A percentile compares a stretch with the other conserved stretches of the same genome.
Evolutionary conservation across 2,329 filamentous ascomycete genomes (phyloP).

Genomic region (Cryphonectria naterciae): DNA sequence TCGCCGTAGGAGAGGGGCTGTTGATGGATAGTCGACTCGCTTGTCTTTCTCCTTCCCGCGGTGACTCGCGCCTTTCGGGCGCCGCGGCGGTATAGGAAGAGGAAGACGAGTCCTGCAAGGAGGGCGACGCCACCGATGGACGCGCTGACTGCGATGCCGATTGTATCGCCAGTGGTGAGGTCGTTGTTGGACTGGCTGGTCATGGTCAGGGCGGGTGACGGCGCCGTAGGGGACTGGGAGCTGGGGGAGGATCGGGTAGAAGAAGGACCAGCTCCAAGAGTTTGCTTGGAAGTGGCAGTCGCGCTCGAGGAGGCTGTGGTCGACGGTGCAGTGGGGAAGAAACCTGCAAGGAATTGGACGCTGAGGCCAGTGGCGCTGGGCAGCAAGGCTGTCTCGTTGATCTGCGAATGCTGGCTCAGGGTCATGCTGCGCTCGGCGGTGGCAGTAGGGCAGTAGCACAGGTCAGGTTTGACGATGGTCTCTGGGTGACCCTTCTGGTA

Average conservation of each 20-base stretch:
- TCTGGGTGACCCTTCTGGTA: slow-evolving; percentile 32
- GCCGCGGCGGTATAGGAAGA: slow-evolving; percentile 32
- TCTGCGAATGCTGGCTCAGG: slow-evolving; percentile 33
- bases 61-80: neutral
- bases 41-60: neutral
- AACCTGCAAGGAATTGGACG: slow-evolving; percentile 32
- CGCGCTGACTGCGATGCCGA: slow-evolving; percentile 33
- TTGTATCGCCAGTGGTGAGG: slow-evolving; percentile 34
- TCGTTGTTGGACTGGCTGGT: slow-evolving; percentile 7
- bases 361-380: slow-evolving; percentile 34
- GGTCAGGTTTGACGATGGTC: slow-evolving; percentile 34
- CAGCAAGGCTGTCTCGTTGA: slow-evolving; percentile 37
- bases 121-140: slow-evolving; percentile 27
- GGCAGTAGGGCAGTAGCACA: slow-evolving; percentile 38
- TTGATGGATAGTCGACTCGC: slow-evolving; percentile 10
- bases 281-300: slow-evolving; percentile 9
- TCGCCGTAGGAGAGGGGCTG: slow-evolving; percentile 2
- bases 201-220: neutral
- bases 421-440: slow-evolving; percentile 34
- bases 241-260: neutral
- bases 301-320: neutral
- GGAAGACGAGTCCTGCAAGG: slow-evolving; percentile 29
- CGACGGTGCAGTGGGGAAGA: slow-evolving; percentile 25
- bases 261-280: neutral
- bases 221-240: neutral